Evolutionary conservation across 2,329 filamentous ascomycete species (phyloP), one percentile per base, ranked within the genome.

Genomic region (Fusarium zealandicum): DNA sequence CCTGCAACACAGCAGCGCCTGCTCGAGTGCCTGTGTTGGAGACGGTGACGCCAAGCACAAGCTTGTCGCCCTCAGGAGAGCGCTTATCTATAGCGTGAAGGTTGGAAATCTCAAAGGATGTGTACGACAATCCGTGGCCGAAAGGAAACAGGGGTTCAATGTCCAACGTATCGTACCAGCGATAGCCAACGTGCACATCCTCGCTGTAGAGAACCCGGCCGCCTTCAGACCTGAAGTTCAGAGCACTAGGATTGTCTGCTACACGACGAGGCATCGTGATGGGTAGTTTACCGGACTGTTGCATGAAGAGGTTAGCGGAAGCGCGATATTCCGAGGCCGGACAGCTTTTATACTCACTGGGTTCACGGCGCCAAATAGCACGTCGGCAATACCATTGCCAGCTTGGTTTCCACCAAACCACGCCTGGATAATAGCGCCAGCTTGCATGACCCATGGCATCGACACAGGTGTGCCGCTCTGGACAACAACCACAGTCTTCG

Each of bases 1-100:
- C 63, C 45, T 73, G 71, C 2, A 73, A 54, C 2, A 71, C 65
- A 27, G 70, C 65, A 10, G 67, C 55, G 7, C 71, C 71, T 1
- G 60, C 48, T 13, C 45, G 56, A 6, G 56, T 40, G 35, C 66
- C 68, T 1, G 63, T 69, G 57, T 70, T 69, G 30, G 57, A 35
- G 5, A 79, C 77, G 64, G 81, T 86, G 63, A 88, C 85, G 10
- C 25, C 22, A 17, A 57, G 39, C 10, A 35, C 22, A 12, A 62
- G 20, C 18, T 55, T 35, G 4, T 57, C 41, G 11, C 13, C 27
- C 6, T 16, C 16, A 8, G 22, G 16, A 30, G 27, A 30, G 9
- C 9, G 9, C 14, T 46, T 11, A 5, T 14, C 13, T 1, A 37
- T 27, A 6, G 41, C 33, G 4, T 33, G 37, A 5, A 53, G 14